A percentile compares a stretch with the other conserved stretches of the same genome.
Evolutionary conservation across 108 stramenopile species (phyloP).

Genomic region (Conticribra weissflogii): DNA sequence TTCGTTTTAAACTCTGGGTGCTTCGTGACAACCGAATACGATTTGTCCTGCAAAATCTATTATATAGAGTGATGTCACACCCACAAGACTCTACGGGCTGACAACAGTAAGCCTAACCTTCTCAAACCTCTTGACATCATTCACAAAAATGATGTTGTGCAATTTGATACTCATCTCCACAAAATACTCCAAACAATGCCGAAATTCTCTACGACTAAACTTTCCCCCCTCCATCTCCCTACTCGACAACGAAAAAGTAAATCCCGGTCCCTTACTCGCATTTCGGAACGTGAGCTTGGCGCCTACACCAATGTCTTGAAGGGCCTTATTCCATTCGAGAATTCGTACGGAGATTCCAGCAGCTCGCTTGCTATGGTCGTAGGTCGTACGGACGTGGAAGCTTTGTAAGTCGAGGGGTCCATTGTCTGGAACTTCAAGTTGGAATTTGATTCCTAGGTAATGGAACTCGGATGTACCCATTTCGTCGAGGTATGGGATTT

Average conservation of each 20-base stretch:
- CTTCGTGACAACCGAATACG: too few relatives aligned
- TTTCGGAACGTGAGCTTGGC: conserved; percentile 33
- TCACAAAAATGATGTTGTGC: conserved; percentile 39
- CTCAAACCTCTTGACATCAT: conserved; percentile 27
- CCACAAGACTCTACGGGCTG: too few relatives aligned
- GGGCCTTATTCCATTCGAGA: conserved; percentile 35
- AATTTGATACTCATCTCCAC: conserved; percentile 46
- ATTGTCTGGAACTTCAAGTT: conserved; percentile 24
- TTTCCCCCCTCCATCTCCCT: conserved; percentile 23
- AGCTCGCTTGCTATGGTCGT: conserved; percentile 35
- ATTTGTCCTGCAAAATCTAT: too few relatives aligned
- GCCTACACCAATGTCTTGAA: conserved; percentile 30
- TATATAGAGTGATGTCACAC: too few relatives aligned
- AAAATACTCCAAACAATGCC: conserved; percentile 43
- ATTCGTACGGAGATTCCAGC: conserved; percentile 31
- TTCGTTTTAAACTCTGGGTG: too few relatives aligned
- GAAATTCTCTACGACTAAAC: conserved; percentile 26
- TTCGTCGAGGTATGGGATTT: conserved; percentile 24
- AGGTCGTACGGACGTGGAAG: conserved; percentile 29
- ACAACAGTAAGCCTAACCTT: conserved; percentile 44
- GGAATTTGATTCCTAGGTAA: conserved; percentile 36
- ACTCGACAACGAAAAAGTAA: conserved; percentile 19
- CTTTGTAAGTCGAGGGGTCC: conserved; percentile 2
- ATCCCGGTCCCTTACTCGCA: conserved; percentile 23
- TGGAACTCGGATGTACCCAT: conserved; percentile 25